Percentiles rank a stretch among this genome's conserved stretches.
Evolutionary conservation across 2,329 filamentous ascomycete genomes (phyloP).

Genomic region (Orbilia brochopaga): DNA sequence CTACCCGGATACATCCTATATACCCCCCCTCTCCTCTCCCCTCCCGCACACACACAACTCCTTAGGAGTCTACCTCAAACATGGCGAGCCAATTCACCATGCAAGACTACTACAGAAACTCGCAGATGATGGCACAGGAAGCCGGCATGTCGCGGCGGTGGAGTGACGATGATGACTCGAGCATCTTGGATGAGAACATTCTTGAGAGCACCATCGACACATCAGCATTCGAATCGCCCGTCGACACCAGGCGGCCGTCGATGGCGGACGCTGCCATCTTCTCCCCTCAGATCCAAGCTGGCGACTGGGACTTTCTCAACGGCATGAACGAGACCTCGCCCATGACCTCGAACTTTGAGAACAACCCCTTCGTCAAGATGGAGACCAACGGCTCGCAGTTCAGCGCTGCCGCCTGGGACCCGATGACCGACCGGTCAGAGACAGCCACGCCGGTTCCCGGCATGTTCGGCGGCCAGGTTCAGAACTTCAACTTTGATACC

Average conservation of each 20-base stretch:
- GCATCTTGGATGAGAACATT: constrained; percentile 56
- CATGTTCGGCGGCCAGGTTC: constrained; percentile 34
- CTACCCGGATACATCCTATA: background rate
- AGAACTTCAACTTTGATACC: constrained; percentile 49
- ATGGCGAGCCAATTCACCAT: constrained; percentile 47
- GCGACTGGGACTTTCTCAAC: constrained; percentile 61
- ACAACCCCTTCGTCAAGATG: constrained; percentile 56
- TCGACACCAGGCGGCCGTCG: constrained; percentile 52
- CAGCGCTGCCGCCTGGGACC: constrained; percentile 53
- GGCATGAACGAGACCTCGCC: constrained; percentile 62
- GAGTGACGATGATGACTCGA: constrained; percentile 55
- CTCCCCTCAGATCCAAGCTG: constrained; percentile 66
- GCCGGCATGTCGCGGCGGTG: constrained; percentile 53
- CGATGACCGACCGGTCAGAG: constrained; percentile 53
- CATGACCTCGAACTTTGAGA: constrained; percentile 65
- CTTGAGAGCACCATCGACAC: constrained; percentile 55
- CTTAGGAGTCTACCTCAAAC: constrained; percentile 24
- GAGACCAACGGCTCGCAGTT: constrained; percentile 54
- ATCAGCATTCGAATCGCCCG: constrained; percentile 54
- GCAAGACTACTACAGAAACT: constrained; percentile 49
- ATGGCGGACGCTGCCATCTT: constrained; percentile 50
- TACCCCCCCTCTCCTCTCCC: background rate
- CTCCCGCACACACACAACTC: constrained; percentile 8
- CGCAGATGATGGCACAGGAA: constrained; percentile 45
- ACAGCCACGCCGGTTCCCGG: constrained; percentile 52